phyloP scores from a whole-genome alignment of 768 basidiomycete genomes.

The Kwoniella sp. region DNA sequence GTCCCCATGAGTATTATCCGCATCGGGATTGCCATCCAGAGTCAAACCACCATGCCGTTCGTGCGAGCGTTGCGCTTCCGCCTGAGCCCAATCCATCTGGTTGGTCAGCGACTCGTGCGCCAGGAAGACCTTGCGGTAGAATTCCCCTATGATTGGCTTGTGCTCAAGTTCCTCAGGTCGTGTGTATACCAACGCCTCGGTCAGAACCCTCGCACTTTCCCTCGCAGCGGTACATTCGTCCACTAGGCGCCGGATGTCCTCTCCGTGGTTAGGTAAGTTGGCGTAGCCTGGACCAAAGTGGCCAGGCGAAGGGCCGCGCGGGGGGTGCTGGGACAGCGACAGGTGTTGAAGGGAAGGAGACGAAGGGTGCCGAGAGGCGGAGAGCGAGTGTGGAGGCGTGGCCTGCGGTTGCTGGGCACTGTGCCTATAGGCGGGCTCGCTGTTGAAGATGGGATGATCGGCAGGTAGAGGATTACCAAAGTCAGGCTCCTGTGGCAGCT shows the following conservation, averaged over 20 bases:
- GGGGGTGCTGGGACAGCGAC: slow-evolving; percentile 8
- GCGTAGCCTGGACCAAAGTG: slow-evolving; percentile 44
- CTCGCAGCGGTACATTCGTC: slow-evolving; percentile 79
- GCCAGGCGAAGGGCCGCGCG: slow-evolving; percentile 15
- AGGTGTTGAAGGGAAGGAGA: slow-evolving; percentile 20
- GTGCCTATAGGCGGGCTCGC: slow-evolving; percentile 63
- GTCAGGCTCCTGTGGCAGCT: slow-evolving; percentile 74
- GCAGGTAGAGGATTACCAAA: slow-evolving; percentile 53
- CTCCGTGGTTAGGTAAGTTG: slow-evolving; percentile 64
- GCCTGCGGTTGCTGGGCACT: slow-evolving; percentile 53
- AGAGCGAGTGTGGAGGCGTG: slow-evolving; percentile 5
- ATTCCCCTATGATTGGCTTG: slow-evolving; percentile 70
- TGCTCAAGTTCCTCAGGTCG: slow-evolving; percentile 65
- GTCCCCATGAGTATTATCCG: slow-evolving; percentile 2
- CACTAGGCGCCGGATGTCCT: slow-evolving; percentile 75
- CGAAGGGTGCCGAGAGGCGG: slow-evolving; percentile 17
- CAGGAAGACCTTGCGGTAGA: slow-evolving; percentile 68
- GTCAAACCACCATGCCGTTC: slow-evolving; percentile 14
- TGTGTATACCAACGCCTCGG: slow-evolving; percentile 65
- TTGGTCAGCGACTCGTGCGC: slow-evolving; percentile 80
- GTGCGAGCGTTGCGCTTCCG: slow-evolving; percentile 71
- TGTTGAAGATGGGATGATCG: slow-evolving; percentile 37
- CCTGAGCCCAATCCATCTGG: slow-evolving; percentile 87
- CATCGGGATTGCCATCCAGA: background rate
- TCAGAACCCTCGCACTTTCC: slow-evolving; percentile 72